Conservation (phyloP, 768 basidiomycete species). For the Termitomyces sp. region DNA sequence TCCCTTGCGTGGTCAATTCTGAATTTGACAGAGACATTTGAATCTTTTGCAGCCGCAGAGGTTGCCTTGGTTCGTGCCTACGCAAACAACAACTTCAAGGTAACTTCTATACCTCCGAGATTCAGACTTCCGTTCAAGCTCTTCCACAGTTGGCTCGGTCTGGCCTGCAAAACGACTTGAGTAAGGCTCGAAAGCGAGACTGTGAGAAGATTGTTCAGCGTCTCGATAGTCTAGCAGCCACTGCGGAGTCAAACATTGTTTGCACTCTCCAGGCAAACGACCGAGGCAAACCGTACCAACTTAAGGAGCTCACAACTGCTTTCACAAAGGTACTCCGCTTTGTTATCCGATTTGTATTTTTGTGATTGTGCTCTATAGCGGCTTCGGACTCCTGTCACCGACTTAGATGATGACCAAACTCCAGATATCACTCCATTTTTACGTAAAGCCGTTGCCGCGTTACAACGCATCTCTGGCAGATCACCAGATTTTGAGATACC, state of each 20-base stretch:
- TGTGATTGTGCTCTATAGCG: constrained; percentile 3
- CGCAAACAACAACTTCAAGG: constrained; percentile 9
- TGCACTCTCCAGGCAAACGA: constrained; percentile 8
- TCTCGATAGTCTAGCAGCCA: background rate
- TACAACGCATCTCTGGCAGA: constrained; percentile 12
- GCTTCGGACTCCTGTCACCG: background rate
- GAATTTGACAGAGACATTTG: constrained; percentile 1
- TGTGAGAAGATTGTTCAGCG: constrained; percentile 3
- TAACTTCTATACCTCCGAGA: background rate
- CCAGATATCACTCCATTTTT: constrained; percentile 10
- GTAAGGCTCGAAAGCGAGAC: constrained; percentile 9
- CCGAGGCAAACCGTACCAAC: constrained; percentile 4
- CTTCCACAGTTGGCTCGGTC: constrained; percentile 6
- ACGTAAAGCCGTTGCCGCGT: constrained; percentile 7
- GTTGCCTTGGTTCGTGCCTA: constrained; percentile 3
- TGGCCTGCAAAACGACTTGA: constrained; percentile 7
- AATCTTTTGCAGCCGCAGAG: constrained; percentile 1
- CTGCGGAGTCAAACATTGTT: constrained; percentile 3
- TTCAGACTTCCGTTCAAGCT: background rate
- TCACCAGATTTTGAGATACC: constrained; percentile 15
- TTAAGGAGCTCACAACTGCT: constrained; percentile 13
- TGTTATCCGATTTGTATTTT: background rate
- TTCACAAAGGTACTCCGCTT: constrained; percentile 11
- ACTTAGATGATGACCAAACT: background rate
- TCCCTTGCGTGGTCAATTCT: constrained; percentile 12